Evolutionary conservation across 306 rosid species (phyloP).

Genomic region (Quercus cerris): DNA sequence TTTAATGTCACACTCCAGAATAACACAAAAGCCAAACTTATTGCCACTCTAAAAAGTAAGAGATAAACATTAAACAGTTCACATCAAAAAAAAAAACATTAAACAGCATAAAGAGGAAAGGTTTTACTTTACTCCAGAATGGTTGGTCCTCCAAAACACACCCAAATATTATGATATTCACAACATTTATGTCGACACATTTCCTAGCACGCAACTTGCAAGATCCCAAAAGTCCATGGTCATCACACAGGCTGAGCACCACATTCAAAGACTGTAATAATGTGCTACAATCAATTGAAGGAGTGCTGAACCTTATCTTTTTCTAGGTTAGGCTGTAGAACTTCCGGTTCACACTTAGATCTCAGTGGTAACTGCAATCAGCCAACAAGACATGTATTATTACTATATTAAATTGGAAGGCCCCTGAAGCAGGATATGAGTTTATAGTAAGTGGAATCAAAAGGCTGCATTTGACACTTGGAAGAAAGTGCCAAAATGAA

Average conservation of each 20-base stretch:
- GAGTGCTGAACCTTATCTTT: conserved; percentile 24
- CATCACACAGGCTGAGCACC: not conserved
- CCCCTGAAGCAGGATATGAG: not conserved
- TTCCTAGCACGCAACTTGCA: conserved; percentile 17
- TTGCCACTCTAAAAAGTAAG: not conserved
- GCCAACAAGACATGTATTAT: conserved; percentile 7
- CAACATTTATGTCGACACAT: conserved; percentile 44
- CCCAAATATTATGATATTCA: conserved; percentile 17
- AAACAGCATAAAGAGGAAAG: not conserved
- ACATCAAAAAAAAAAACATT: too few species aligned
- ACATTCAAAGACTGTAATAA: conserved; percentile 17
- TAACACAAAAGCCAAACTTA: not conserved
- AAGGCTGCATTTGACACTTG: not conserved
- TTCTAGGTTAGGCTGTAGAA: conserved; percentile 7
- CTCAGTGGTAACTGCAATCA: conserved; percentile 43
- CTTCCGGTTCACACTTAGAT: conserved; percentile 5
- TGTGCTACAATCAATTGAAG: not conserved
- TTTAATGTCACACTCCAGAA: too few species aligned
- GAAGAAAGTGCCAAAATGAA: not conserved
- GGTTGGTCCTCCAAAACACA: not conserved
- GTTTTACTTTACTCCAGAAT: not conserved
- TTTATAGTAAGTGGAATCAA: not conserved
- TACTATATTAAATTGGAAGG: not conserved
- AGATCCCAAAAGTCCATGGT: conserved; percentile 14
- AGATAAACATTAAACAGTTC: not conserved